These are phyloP conservation scores for Truncatella angustata DNA, from an alignment of 2,329 filamentous ascomycete species.

Conservation along the genomic window DNA sequence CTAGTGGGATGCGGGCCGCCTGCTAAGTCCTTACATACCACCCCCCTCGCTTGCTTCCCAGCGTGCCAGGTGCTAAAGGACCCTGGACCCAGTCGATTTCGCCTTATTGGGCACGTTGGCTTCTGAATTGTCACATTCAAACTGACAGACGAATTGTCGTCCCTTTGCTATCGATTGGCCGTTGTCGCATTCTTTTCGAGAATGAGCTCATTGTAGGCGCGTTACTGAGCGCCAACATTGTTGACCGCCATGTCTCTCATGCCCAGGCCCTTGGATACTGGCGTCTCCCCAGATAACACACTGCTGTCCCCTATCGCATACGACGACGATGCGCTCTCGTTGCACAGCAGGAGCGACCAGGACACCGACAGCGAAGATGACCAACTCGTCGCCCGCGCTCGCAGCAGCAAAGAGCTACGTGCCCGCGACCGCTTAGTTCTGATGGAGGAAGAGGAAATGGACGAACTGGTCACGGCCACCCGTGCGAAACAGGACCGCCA, in stretches of 20 bases:
- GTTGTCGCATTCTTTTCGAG: no score
- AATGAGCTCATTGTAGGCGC: no score
- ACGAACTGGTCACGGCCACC: conserved; percentile 56
- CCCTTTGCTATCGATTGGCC: no score
- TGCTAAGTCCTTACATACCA: no score
- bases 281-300: conserved; percentile 1
- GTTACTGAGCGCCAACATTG: background rate
- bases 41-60: no score
- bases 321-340: conserved; percentile 67
- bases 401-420: conserved; percentile 68
- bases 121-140: no score
- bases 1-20: no score
- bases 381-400: conserved; percentile 61
- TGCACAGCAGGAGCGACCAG: conserved; percentile 67
- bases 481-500: conserved; percentile 41
- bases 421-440: conserved; percentile 69
- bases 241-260: conserved; percentile 4
- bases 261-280: conserved; percentile 2
- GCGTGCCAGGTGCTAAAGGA: no score
- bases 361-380: conserved; percentile 78
- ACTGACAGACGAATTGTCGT: no score
- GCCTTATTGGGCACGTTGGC: no score
- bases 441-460: conserved; percentile 72
- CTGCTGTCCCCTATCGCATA: conserved; percentile 64
- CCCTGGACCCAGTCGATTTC: no score